A percentile compares a stretch with the other conserved stretches of the same genome.
Evolutionary conservation across 2,329 filamentous ascomycete genomes (phyloP).

Genomic region (Myriosclerotinia scirpicola): DNA sequence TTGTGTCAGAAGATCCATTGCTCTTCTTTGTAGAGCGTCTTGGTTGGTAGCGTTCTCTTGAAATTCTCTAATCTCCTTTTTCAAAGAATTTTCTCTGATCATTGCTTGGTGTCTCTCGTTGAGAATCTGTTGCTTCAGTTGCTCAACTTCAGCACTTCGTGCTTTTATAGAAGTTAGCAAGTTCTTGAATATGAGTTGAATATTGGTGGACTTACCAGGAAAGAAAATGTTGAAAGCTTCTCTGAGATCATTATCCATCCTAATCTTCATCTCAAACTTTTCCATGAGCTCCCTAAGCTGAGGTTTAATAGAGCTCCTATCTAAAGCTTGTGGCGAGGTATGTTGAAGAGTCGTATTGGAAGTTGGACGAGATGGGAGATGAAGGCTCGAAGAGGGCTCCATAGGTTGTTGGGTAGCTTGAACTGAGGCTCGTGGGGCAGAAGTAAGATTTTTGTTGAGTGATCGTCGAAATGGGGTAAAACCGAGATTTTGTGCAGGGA

Average conservation of each 20-base stretch:
- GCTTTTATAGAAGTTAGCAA: conserved; percentile 8
- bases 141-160: conserved; percentile 13
- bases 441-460: neutral
- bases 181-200: neutral
- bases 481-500: neutral
- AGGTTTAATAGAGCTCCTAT: conserved; percentile 13
- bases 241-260: conserved; percentile 11
- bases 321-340: neutral
- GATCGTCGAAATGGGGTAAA: neutral
- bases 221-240: conserved; percentile 16
- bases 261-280: conserved; percentile 13
- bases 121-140: conserved; percentile 12
- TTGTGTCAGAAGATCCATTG: conserved; percentile 6
- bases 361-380: neutral
- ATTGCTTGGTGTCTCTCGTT: conserved; percentile 11
- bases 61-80: conserved; percentile 42
- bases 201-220: conserved; percentile 2
- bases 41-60: conserved; percentile 1
- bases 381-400: neutral
- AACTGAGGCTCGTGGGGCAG: neutral
- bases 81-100: conserved; percentile 57
- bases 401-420: neutral
- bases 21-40: conserved; percentile 12
- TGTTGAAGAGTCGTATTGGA: neutral
- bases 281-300: conserved; percentile 18